phyloP scores from a whole-genome alignment of 2,329 filamentous ascomycete species.

The Ophidiomyces ophidiicola region DNA sequence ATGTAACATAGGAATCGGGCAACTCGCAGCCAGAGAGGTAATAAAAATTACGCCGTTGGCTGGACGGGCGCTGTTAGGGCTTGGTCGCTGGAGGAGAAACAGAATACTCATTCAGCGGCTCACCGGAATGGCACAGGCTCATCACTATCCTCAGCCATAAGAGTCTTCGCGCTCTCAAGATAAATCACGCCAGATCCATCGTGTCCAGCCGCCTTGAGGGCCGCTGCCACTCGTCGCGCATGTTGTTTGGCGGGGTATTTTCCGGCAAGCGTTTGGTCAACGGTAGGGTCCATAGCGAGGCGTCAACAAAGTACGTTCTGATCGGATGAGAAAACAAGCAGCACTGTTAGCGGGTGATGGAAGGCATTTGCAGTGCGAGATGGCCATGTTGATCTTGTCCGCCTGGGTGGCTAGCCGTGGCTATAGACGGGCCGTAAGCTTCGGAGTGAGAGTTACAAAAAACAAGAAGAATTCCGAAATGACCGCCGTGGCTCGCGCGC shows the following conservation, averaged over 20 bases:
- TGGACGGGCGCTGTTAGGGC: conserved; percentile 1
- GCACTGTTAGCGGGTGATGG: not conserved
- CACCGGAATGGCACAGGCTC: conserved; percentile 69
- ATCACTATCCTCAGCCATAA: conserved; percentile 81
- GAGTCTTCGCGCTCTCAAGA: conserved; percentile 70
- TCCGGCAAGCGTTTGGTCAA: conserved; percentile 37
- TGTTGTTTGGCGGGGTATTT: conserved; percentile 79
- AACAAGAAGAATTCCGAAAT: too few species aligned
- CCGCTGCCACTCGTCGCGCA: conserved; percentile 68
- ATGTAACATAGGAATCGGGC: conserved; percentile 67
- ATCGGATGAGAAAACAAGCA: not conserved
- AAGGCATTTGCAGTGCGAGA: not conserved
- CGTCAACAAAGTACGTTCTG: not conserved
- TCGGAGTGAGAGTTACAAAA: too few species aligned
- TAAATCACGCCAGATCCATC: conserved; percentile 67
- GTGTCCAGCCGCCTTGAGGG: conserved; percentile 53
- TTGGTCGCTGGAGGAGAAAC: not conserved
- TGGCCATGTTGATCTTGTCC: not conserved
- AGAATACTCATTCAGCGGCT: conserved; percentile 3
- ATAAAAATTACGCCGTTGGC: conserved; percentile 81
- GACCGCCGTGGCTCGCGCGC: too few species aligned
- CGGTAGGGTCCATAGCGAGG: conserved; percentile 17
- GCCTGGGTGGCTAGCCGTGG: conserved; percentile 1
- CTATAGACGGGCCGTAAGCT: conserved; percentile 4
- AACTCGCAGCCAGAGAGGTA: conserved; percentile 80